Evolutionary conservation across 2,329 filamentous ascomycete species (phyloP), one percentile per base, ranked within the genome.

Genomic region (Aureobasidium sp.): DNA sequence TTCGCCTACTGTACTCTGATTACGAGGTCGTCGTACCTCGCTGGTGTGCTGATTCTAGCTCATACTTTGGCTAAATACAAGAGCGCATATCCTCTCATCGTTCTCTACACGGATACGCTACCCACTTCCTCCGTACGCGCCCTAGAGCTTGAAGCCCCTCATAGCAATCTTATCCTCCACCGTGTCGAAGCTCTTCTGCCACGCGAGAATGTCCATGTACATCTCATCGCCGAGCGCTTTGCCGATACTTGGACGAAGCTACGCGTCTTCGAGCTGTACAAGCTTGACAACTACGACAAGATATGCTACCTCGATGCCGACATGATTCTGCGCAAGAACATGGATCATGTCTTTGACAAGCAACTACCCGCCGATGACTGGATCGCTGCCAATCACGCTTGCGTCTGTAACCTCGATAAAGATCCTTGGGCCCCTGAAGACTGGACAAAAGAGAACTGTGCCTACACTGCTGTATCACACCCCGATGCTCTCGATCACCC

Each of bases 221-320:
- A 76, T 63, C 66, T 76, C 17, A 79, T 83, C 36, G 79, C 80
- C 1, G 76, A 80, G 63, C 76, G 80, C 26, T 82, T 82, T 69
- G 74, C 73, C 62, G 81, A 83, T 65, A 83, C 81, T 3, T 82
- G 80, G 77, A 82, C 80, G 2, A 82, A 83, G 66, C 73, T 83
- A 3, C 76, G 79, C n/a, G 80, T 81, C 26, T 82, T 83, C 66
- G 76, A 81, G 61, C 63, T 79, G 4, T 64, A 70, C 65, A 70
- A 68, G 61, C 39, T 67, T 63, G 65, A 63, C 59, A 65, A 69
- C 53, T 76, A 74, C 47, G 72, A 78, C 44, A 72, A 71, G 7
- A 66, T 81, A 17, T 80, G 79, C 66, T 82, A 81, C 65, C 73
- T 83, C 5, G 81, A 83, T 65, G 79, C 80, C 9, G 80, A 83